Conservation (phyloP, 2,329 filamentous ascomycete genomes). For the Aspergillus ustus region DNA sequence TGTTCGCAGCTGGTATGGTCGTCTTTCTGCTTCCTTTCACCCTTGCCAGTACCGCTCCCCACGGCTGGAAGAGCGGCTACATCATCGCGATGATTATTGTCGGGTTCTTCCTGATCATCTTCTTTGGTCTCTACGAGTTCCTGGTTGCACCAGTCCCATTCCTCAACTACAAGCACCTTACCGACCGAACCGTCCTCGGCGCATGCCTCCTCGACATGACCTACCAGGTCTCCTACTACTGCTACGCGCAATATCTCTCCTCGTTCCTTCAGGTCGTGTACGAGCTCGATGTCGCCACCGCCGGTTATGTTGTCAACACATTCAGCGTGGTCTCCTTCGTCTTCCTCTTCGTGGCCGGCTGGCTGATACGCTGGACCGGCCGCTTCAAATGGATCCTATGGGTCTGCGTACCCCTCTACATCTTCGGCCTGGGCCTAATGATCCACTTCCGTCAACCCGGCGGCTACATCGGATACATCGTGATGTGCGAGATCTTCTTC, state of each 20-base stretch:
- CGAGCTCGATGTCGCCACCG: conserved; percentile 33
- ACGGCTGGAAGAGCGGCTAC: conserved; percentile 49
- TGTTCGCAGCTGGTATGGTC: conserved; percentile 64
- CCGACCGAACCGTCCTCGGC: conserved; percentile 25
- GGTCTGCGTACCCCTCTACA: conserved; percentile 58
- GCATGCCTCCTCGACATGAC: conserved; percentile 33
- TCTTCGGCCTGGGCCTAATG: conserved; percentile 60
- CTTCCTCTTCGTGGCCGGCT: conserved; percentile 59
- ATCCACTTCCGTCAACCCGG: conserved; percentile 57
- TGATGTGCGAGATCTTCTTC: conserved; percentile 65
- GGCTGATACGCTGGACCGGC: conserved; percentile 54
- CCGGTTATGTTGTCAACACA: conserved; percentile 52
- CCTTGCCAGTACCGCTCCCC: conserved; percentile 47
- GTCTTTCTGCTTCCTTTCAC: conserved; percentile 69
- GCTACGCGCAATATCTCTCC: conserved; percentile 25
- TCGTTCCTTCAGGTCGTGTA: conserved; percentile 30
- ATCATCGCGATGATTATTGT: conserved; percentile 59
- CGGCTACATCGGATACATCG: conserved; percentile 57
- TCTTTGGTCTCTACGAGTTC: conserved; percentile 59
- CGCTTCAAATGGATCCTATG: conserved; percentile 60
- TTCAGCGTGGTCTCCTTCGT: conserved; percentile 60
- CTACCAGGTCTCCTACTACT: conserved; percentile 25
- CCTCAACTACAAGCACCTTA: conserved; percentile 56
- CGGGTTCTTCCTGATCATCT: conserved; percentile 58
- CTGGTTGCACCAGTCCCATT: conserved; percentile 58